phyloP scores from a whole-genome alignment of 192 early-diverging fungal genomes.

The Backusella parvicylindrica region DNA sequence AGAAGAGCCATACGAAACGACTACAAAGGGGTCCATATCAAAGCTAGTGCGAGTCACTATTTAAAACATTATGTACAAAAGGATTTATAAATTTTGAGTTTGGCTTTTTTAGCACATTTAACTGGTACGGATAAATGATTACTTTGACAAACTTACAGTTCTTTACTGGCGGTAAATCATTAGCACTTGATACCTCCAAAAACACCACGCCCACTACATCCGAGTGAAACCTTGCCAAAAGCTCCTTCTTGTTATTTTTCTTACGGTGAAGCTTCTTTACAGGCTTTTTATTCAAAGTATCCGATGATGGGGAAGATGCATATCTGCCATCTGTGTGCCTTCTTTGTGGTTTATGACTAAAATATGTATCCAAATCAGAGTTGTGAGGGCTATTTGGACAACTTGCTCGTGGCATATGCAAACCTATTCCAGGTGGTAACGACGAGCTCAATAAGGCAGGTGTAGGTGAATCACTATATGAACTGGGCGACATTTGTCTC shows the following conservation, averaged over 20 bases:
- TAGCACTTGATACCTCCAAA: conserved; percentile 49
- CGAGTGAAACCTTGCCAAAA: conserved; percentile 18
- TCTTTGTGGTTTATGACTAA: neutral
- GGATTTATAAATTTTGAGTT: too few species aligned
- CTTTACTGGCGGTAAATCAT: conserved; percentile 41
- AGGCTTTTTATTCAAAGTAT: neutral
- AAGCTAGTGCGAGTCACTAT: conserved; percentile 51
- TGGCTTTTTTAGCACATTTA: neutral
- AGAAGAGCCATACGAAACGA: conserved; percentile 63
- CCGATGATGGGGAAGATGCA: neutral
- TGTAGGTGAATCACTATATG: neutral
- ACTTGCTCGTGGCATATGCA: neutral
- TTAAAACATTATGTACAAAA: neutral
- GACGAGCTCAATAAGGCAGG: neutral
- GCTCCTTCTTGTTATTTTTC: neutral
- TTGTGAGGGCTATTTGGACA: neutral
- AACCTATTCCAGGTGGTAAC: neutral
- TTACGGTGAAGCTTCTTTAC: neutral
- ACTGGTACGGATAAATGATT: neutral
- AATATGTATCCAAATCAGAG: neutral
- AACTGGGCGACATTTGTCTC: neutral
- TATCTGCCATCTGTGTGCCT: neutral
- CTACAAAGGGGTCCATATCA: conserved; percentile 82
- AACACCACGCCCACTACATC: conserved; percentile 45
- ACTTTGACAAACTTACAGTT: conserved; percentile 20